Base-by-base conservation (phyloP, 352 stramenopile genomes). In the Globisporangium spinosum region DNA sequence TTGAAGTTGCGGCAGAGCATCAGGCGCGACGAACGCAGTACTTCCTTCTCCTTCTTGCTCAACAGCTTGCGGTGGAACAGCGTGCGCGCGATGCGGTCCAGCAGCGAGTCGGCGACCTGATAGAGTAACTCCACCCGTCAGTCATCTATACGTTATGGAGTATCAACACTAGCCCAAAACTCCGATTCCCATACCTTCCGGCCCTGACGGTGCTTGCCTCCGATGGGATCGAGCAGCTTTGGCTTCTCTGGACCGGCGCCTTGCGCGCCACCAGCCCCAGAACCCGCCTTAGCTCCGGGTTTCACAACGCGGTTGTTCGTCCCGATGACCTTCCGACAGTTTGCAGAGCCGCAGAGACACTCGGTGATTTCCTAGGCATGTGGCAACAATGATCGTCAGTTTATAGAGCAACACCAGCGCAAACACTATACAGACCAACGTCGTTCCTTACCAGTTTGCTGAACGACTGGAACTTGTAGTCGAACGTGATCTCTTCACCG, bases 401-500 rank as follows among this genome's bases (percentile, higher is more conserved):
- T n/a, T 51, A 23, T 23, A 22, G 20, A 51, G 17, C 43, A 51
- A 51, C 43, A 2, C 43, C 43, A 51, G 20, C 17, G 17, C 0
- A 51, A 51, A 23, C n/a, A 23, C n/a, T 5, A 8, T 34, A 49
- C 35, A 12, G n/a, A 17, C 20, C n/a, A 51, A 51, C 7, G 43
- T 51, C 0, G 15, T 49, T 49, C 1, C 8, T 1, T 49, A 87
- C 79, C 62, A 80, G 53, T 49, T 72, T 73, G 72, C 76, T 85
- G 55, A 88, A 88, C 9, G 73, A 79, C 68, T 90, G 64, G 57
- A 89, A 98, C 77, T 98, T 98, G 83, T 99, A 99, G 77, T 99
- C 95, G 56, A 98, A 98, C 22, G 77, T 93, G 47, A 99, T 77
- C 78, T 99, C 96, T 76, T 98, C 92, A 25, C 92, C 91, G 1